Percentiles rank a stretch among this genome's conserved stretches.
Conservation (phyloP, 2,329 filamentous ascomycete genomes). For the Niveomyces coronatus region DNA sequence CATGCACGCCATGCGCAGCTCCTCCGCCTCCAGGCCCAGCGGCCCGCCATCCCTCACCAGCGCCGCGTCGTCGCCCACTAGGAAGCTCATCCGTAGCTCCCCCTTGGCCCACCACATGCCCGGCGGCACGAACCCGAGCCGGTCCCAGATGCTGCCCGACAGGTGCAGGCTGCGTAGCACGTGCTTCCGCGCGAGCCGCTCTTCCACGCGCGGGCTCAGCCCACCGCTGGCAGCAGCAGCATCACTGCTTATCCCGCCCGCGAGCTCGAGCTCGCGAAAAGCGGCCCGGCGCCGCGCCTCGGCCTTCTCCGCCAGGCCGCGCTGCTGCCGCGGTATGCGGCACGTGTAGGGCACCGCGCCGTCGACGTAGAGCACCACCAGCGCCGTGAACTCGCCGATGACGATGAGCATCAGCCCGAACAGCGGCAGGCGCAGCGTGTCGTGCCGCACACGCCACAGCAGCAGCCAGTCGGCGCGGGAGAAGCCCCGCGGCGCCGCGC, state of each 20-base stretch:
- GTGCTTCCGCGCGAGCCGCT: constrained; percentile 23
- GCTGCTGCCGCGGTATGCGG: constrained; percentile 67
- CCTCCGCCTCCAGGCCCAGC: constrained; percentile 45
- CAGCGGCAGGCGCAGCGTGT: constrained; percentile 65
- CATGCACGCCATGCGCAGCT: constrained; percentile 59
- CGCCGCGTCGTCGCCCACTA: constrained; percentile 61
- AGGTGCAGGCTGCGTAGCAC: constrained; percentile 34
- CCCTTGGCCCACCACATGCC: constrained; percentile 45
- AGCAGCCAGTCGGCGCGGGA: constrained; percentile 64
- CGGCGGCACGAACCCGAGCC: constrained; percentile 35
- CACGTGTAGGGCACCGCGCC: constrained; percentile 70
- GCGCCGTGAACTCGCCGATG: constrained; percentile 77
- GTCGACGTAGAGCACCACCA: constrained; percentile 64
- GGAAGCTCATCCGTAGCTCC: constrained; percentile 44
- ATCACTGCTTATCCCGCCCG: too few species aligned
- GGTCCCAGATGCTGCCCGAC: constrained; percentile 39
- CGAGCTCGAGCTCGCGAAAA: constrained; percentile 32
- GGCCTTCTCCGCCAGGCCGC: constrained; percentile 41
- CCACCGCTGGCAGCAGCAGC: too few species aligned
- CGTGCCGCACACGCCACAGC: constrained; percentile 54
- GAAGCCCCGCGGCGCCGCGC: constrained; percentile 23
- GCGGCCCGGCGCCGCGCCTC: constrained; percentile 41
- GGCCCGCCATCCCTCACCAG: constrained; percentile 52
- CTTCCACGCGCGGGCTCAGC: constrained; percentile 22
- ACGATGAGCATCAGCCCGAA: constrained; percentile 68